Conservation (phyloP, 345 rosid species). For the Gossypium turneri region DNA sequence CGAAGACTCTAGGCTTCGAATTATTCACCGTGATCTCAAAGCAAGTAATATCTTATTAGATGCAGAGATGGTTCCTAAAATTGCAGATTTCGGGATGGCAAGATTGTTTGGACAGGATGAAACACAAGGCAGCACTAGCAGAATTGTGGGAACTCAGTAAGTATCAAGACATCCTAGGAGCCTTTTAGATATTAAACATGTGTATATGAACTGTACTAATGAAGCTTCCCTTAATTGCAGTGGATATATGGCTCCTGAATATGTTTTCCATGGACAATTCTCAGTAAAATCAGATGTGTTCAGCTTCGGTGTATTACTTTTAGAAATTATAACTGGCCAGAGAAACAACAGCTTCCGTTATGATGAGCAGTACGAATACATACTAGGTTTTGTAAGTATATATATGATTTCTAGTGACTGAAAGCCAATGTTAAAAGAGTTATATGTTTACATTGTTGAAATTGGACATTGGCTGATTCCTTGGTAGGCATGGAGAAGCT, state of each 20-base stretch:
- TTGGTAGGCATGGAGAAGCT: conserved; percentile 48
- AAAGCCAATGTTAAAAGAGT: not conserved
- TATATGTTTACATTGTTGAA: not conserved
- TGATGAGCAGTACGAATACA: conserved; percentile 27
- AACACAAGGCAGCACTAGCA: conserved; percentile 25
- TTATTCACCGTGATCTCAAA: conserved; percentile 43
- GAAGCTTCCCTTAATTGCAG: conserved; percentile 13
- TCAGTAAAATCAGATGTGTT: conserved; percentile 53
- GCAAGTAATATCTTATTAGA: conserved; percentile 42
- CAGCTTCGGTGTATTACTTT: conserved; percentile 54
- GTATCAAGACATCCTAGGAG: not conserved
- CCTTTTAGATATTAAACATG: no score
- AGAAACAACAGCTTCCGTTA: conserved; percentile 19
- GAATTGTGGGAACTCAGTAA: conserved; percentile 46
- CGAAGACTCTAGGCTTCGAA: conserved; percentile 36
- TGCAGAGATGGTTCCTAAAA: conserved; percentile 36
- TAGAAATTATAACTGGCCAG: conserved; percentile 55
- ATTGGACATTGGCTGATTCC: not conserved
- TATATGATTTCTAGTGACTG: no score
- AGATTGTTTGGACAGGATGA: conserved; percentile 31
- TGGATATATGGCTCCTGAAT: conserved; percentile 66
- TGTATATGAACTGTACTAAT: not conserved
- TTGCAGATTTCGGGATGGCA: conserved; percentile 51
- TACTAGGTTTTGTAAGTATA: conserved; percentile 41
- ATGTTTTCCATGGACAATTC: conserved; percentile 40